Percentiles rank a stretch among this genome's conserved stretches.
phyloP scores from a whole-genome alignment of 345 rosid genomes.

The Gossypium arboreum region DNA sequence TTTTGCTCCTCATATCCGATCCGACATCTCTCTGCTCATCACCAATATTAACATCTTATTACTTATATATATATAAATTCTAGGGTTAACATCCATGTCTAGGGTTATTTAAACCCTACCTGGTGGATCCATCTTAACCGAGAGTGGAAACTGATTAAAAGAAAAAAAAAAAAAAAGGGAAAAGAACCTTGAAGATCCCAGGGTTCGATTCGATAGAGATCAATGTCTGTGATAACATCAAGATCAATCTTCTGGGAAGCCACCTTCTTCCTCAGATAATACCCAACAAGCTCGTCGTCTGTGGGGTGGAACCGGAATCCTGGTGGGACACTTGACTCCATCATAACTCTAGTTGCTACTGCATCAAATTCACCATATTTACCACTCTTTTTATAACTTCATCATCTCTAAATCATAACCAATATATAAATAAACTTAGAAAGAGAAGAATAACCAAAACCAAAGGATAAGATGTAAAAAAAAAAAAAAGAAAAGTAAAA shows the following conservation, averaged over 20 bases:
- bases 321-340: slow-evolving; percentile 94
- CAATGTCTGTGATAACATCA: slow-evolving; percentile 92
- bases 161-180: too few relatives aligned
- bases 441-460: not conserved
- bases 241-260: slow-evolving; percentile 96
- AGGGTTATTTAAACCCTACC: not conserved
- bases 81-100: not conserved
- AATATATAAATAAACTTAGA: slow-evolving; percentile 14
- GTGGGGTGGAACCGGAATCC: slow-evolving; percentile 98
- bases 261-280: slow-evolving; percentile 87
- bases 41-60: slow-evolving; percentile 13
- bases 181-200: slow-evolving; percentile 91
- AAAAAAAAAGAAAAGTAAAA: not conserved
- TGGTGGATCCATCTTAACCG: too few relatives aligned
- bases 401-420: slow-evolving; percentile 37
- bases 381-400: slow-evolving; percentile 13
- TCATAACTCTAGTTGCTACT: slow-evolving; percentile 35
- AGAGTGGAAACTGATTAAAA: too few relatives aligned
- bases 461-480: too few relatives aligned
- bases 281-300: slow-evolving; percentile 94
- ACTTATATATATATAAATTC: not conserved
- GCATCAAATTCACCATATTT: slow-evolving; percentile 41
- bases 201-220: slow-evolving; percentile 92
- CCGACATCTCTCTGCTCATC: slow-evolving; percentile 63
- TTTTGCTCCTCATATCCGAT: slow-evolving; percentile 92